Conservation (phyloP, 2,329 filamentous ascomycete species). For the Mycosphaerella sp. region DNA sequence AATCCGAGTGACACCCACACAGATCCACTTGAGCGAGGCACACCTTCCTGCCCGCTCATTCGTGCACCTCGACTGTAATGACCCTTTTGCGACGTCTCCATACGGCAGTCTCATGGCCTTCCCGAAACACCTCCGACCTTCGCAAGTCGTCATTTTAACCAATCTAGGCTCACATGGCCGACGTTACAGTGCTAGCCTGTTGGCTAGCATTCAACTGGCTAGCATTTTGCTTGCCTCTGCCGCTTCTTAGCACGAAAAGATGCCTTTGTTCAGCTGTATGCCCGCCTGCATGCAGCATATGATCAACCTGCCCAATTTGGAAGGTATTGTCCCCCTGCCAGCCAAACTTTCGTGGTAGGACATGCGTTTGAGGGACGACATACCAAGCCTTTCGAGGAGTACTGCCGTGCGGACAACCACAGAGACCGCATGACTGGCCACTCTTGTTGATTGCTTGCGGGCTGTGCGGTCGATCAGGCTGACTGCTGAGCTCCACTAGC, state of each 20-base stretch:
- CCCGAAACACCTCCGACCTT: conserved; percentile 18
- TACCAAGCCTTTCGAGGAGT: conserved; percentile 14
- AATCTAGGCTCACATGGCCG: conserved; percentile 8
- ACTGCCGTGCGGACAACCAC: conserved; percentile 15
- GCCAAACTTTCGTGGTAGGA: conserved; percentile 1
- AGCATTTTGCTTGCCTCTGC: conserved; percentile 1
- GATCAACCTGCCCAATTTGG: conserved; percentile 15
- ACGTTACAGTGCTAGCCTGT: background rate
- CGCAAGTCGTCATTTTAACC: conserved; percentile 5
- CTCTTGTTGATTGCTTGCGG: conserved; percentile 26
- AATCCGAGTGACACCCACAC: background rate
- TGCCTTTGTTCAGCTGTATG: background rate
- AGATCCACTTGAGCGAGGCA: background rate
- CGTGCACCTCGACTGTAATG: conserved; percentile 5
- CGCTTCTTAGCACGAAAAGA: background rate
- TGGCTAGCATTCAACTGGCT: background rate
- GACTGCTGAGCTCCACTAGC: conserved; percentile 5
- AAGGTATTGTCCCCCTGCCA: conserved; percentile 10
- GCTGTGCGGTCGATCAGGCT: conserved; percentile 19
- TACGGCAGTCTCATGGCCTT: background rate
- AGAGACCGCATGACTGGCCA: conserved; percentile 19
- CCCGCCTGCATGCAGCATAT: background rate
- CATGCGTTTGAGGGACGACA: conserved; percentile 3
- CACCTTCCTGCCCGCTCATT: conserved; percentile 6
- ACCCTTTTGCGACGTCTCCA: conserved; percentile 4